phyloP scores from a whole-genome alignment of 306 rosid species.

The Fragaria nilgerrensis region DNA sequence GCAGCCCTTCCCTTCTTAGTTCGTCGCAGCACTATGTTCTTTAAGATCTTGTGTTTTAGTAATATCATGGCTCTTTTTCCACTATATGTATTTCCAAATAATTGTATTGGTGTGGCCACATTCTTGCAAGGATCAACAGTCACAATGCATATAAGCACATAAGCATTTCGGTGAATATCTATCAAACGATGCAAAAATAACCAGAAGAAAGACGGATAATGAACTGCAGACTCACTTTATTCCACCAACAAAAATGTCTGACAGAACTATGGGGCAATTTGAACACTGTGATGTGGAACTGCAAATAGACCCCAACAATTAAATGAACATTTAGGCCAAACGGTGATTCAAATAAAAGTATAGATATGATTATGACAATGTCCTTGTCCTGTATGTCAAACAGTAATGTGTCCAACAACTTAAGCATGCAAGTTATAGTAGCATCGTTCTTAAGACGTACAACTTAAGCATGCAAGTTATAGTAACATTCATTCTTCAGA shows the following conservation, averaged over 20 bases:
- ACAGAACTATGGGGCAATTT: slow-evolving; percentile 68
- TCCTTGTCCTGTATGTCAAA: neutral
- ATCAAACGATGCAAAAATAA: slow-evolving; percentile 4
- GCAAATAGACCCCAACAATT: slow-evolving; percentile 29
- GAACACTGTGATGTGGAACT: slow-evolving; percentile 59
- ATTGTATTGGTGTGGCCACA: slow-evolving; percentile 66
- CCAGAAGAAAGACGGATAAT: slow-evolving; percentile 12
- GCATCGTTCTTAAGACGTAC: slow-evolving; percentile 37
- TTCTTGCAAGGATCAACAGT: slow-evolving; percentile 43
- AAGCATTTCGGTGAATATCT: neutral
- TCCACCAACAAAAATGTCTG: slow-evolving; percentile 98
- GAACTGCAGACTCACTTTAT: slow-evolving; percentile 62
- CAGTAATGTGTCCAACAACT: neutral
- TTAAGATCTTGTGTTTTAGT: slow-evolving; percentile 70
- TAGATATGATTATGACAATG: neutral
- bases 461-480: neutral
- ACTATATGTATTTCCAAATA: slow-evolving; percentile 13
- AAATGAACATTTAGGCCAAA: neutral
- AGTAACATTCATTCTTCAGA: slow-evolving; percentile 8
- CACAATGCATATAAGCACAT: slow-evolving; percentile 22
- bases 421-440: neutral
- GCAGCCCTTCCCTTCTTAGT: slow-evolving; percentile 92
- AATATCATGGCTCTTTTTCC: slow-evolving; percentile 77
- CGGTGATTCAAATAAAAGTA: neutral
- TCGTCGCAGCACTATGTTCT: slow-evolving; percentile 69